Evolutionary conservation across 768 basidiomycete species (phyloP).

Genomic region (Hericium rajendrae): DNA sequence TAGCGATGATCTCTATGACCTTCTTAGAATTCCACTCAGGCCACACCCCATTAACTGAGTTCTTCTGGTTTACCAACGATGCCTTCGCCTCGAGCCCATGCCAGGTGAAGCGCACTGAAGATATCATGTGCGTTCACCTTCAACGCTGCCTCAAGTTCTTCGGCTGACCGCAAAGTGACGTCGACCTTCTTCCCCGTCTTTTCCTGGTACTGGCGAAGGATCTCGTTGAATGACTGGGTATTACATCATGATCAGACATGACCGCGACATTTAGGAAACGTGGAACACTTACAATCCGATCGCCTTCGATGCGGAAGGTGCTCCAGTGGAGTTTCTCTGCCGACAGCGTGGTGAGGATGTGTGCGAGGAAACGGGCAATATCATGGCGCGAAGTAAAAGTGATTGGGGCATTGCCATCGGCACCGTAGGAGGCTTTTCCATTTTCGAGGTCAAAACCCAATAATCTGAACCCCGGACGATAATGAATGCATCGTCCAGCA

Average conservation of each 20-base stretch:
- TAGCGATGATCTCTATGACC: not conserved
- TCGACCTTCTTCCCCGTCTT: not conserved
- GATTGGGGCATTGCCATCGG: constrained; percentile 2
- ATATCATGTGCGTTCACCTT: not conserved
- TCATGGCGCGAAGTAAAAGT: not conserved
- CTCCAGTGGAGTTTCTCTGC: not conserved
- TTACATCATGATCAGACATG: not conserved
- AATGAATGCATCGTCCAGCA: no score
- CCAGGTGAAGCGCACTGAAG: not conserved
- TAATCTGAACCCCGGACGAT: no score
- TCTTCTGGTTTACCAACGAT: not conserved
- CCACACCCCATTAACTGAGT: not conserved
- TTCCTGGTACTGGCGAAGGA: not conserved
- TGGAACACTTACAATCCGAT: not conserved
- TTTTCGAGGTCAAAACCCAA: not conserved
- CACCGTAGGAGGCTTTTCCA: not conserved
- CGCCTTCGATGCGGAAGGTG: not conserved
- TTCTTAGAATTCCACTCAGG: not conserved
- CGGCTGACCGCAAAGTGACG: not conserved
- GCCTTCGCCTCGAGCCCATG: not conserved
- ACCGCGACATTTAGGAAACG: not conserved
- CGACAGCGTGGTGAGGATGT: not conserved
- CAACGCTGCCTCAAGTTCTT: not conserved
- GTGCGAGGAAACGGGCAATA: constrained; percentile 1
- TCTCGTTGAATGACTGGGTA: not conserved